Base-by-base conservation (phyloP, 2,329 filamentous ascomycete genomes). In the Talaromyces pinophilus region DNA sequence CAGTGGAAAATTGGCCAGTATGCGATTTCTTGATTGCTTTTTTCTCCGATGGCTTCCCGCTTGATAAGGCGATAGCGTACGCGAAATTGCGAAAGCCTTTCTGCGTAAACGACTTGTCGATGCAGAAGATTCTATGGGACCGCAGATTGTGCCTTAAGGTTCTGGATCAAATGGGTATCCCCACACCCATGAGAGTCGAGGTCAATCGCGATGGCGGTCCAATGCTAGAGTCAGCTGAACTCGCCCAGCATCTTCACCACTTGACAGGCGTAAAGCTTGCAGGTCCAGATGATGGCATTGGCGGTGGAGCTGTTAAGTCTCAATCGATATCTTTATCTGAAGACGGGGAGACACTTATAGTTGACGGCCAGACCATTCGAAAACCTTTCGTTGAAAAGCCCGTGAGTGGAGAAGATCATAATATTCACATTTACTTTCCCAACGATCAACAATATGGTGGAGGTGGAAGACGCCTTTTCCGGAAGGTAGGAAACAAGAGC, bases 361-460 rank as follows among this genome's bases (percentile, higher is more conserved):
- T 99, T 10, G 94, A 99, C 75, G 95, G 94, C 11, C 84, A 86
- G 48, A 78, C 88, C 3, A 85, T 99, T 55, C 90, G 86, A 72
- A 99, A 99, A 76, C 95, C 95, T 0, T 99, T 99, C 75, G 95
- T 99, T 44, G 95, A 99, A 77, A 99, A 99, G 78, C 95, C 95
- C 0, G 93, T 93, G n/a, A 97, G 92, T 74, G 95, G 95, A 40
- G 95, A 99, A 79, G 94, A 99, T 74, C 95, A 99, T 81, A 99
- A 99, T 77, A 97, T 99, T 72, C 91, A 96, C 79, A 97, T 99
- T 65, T 99, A 98, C 80, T 98, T 96, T 74, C 92, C 94, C 25
- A 91, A 89, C 69, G 78, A 79, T 68, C 76, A 82, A 66, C 90
- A 92, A 50, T 87, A 91, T 59, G 93, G 93, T 3, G 93, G 94